Base-by-base conservation (phyloP, 23 red algal genomes). In the Pyropia haitanensis region DNA sequence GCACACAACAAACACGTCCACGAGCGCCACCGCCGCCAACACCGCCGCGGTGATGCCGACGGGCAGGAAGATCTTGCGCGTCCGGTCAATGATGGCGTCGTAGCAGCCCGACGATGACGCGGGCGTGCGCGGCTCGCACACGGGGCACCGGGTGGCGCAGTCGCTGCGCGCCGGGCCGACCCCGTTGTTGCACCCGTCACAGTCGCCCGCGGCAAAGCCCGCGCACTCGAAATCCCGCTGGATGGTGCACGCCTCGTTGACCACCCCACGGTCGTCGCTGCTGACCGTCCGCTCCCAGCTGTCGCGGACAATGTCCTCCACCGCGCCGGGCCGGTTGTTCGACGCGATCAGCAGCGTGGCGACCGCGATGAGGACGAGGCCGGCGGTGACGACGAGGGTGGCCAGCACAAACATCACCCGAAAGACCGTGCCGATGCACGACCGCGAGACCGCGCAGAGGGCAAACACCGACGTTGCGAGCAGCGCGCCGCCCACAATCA, bases 391-490 rank as follows among this genome's bases (percentile, higher is more conserved):
- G 15, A 84, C n/a, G 2, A 58, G 7, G 25, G 59, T 71, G 49
- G 66, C 58, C 49, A 84, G 28, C 21, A 73, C 39, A 25, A 75
- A 83, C 14, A 84, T 33, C 22, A 84, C 61, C 26, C 69, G 67
- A 28, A 66, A 60, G 16, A 61, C 39, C 1, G 56, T 51, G 32
- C 79, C 79, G 18, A 75, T 6, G 48, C 79, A 65, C 14, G 63
- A 65, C n/a, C 69, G 22, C n/a, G 60, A 27, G 23, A 84, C 30
- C 24, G 79, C 56, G 24, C 73, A 49, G 18, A 75, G 17, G 14
- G 51, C 32, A n/a, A 49, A 48, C 6, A 84, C 28, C n/a, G 59
- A 60, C 18, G 79, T 61, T 27, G 68, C 15, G 15, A 84, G 54
- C 27, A 84, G 68, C 51, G 68, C 66, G 18, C 14, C 34, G 25